These are phyloP conservation scores for Fusarium pseudonygamai DNA, from an alignment of 2,329 filamentous ascomycete species.

Conservation along the genomic window DNA sequence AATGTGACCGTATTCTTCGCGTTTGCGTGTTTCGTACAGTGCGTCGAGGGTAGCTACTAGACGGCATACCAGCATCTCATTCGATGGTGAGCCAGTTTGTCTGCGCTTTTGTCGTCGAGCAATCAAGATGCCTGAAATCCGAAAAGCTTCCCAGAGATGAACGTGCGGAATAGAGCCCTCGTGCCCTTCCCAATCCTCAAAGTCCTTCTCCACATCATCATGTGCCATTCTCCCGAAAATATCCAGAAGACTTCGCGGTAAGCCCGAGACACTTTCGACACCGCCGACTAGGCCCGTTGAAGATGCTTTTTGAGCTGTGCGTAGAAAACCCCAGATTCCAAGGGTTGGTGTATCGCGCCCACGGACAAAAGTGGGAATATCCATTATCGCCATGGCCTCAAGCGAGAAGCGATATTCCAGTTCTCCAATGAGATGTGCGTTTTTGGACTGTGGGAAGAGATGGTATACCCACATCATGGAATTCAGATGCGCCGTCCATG, in stretches of 20 bases:
- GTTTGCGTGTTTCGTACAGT: constrained; percentile 20
- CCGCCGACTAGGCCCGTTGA: not conserved
- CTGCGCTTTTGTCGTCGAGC: constrained; percentile 19
- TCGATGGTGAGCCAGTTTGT: not conserved
- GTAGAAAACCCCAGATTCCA: constrained; percentile 19
- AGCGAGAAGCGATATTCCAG: constrained; percentile 4
- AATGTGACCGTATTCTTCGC: constrained; percentile 19
- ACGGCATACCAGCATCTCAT: constrained; percentile 37
- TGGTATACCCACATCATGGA: constrained; percentile 33
- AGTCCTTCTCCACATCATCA: constrained; percentile 21
- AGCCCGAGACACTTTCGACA: constrained; percentile 41
- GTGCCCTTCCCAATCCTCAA: constrained; percentile 40
- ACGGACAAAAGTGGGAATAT: constrained; percentile 32
- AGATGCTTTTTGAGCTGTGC: constrained; percentile 3
- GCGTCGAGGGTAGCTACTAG: constrained; percentile 41
- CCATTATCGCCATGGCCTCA: constrained; percentile 35
- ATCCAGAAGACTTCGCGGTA: constrained; percentile 42
- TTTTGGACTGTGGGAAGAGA: constrained; percentile 11
- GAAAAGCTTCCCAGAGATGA: constrained; percentile 45
- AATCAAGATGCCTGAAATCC: constrained; percentile 38
- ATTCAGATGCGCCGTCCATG: constrained; percentile 22
- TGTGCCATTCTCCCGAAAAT: constrained; percentile 34
- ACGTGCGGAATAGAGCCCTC: constrained; percentile 40
- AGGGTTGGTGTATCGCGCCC: constrained; percentile 19
- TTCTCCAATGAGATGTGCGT: not conserved